Conservation (phyloP, 306 rosid genomes). For the Prunus kanzakura region DNA sequence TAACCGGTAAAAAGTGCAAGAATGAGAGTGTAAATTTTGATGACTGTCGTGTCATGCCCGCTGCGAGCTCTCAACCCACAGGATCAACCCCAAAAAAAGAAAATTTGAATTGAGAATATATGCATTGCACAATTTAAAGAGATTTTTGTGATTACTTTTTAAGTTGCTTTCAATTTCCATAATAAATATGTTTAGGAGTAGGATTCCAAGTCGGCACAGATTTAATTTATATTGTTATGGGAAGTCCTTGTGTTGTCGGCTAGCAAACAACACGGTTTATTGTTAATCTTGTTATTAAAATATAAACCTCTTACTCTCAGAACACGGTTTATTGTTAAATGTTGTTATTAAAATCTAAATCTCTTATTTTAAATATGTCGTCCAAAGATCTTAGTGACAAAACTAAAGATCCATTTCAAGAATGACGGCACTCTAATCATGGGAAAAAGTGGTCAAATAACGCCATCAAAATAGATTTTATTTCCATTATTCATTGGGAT, state of each 20-base stretch:
- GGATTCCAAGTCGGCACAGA: not conserved
- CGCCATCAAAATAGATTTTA: not conserved
- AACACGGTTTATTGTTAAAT: not conserved
- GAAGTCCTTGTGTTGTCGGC: not conserved
- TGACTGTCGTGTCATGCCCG: fast-evolving
- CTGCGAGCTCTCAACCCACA: no score
- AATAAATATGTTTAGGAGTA: not conserved
- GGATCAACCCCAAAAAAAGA: no score
- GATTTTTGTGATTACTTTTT: no score
- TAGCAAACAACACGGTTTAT: not conserved
- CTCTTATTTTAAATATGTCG: not conserved
- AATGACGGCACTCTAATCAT: not conserved
- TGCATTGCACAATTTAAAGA: no score
- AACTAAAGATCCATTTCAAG: not conserved
- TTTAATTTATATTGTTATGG: not conserved
- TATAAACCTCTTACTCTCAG: not conserved
- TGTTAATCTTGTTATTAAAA: not conserved
- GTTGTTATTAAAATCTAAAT: not conserved
- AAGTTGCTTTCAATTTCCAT: no score
- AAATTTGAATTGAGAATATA: no score
- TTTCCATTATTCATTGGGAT: not conserved
- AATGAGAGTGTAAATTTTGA: no score
- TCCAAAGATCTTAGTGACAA: not conserved
- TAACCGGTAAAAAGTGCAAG: no score
- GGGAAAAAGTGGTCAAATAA: not conserved